Base-by-base conservation (phyloP, 140 eudicot genomes). In the Eryngium alpinum region DNA sequence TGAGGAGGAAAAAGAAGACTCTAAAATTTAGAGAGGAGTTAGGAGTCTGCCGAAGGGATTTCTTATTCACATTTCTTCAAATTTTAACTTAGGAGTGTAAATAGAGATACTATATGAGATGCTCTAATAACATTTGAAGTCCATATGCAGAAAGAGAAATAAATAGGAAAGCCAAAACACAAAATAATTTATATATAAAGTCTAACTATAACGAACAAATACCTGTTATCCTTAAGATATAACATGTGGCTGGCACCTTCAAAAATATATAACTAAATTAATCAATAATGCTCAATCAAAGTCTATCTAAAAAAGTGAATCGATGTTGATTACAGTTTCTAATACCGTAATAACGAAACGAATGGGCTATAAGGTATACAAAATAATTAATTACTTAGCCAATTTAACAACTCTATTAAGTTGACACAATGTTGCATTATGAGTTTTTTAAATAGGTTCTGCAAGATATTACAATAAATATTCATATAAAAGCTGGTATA, bases 71-170 rank as follows among this genome's bases (percentile, higher is more conserved):
- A n/a, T n/a, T n/a, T n/a, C n/a, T n/a, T n/a, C n/a, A n/a, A n/a
- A n/a, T n/a, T n/a, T n/a, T n/a, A n/a, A n/a, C n/a, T n/a, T n/a
- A n/a, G n/a, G n/a, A n/a, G n/a, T n/a, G n/a, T n/a, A n/a, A n/a
- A n/a, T n/a, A n/a, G n/a, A n/a, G n/a, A n/a, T n/a, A n/a, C n/a
- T n/a, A n/a, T n/a, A n/a, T n/a, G n/a, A n/a, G n/a, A n/a, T n/a
- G n/a, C n/a, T n/a, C n/a, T 84, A 63, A 34, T 62, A 53, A 71
- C 79, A 77, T 17, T 28, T 49, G 14, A 7, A 80, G 56, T 31
- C 77, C 50, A 69, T 18, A 15, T 17, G 29, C 65, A 50, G 44
- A 31, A 46, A 4, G 21, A 80, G 28, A 79, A 65, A 19, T 49
- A 29, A 16, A 34, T n/a, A 17, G 27, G 24, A 29, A 34, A 10